Base-by-base conservation (phyloP, 75 land plant species). In the Azolla pinnata region DNA sequence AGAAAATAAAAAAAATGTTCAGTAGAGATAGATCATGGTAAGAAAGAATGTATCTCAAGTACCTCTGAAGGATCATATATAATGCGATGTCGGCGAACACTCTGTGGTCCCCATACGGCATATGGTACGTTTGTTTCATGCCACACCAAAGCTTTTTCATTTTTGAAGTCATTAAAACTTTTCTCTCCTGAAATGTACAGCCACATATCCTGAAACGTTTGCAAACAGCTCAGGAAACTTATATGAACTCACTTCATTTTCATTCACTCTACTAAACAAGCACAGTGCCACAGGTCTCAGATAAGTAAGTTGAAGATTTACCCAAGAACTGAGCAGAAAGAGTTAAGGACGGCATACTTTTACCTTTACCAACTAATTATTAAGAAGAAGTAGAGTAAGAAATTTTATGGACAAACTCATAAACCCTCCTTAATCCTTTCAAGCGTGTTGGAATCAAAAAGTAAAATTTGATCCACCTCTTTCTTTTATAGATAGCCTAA, bases 81-180 rank as follows among this genome's bases (percentile, higher is more conserved):
- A 47, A 75, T 44, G 24, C 68, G 70, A 55, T 70, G 69, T 17
- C 73, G 66, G 18, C 96, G 76, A 57, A 72, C 74, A 73, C 90
- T 81, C 2, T 77, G 59, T 18, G 82, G 79, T 23, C 83, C 78
- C 96, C 96, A 93, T 44, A 76, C 82, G 5, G 87, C 98, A 67
- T 83, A 93, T 35, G 98, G 98, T 28, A 93, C 66, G 45, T 81
- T 85, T 21, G 83, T 74, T 71, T 93, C 98, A 31, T 93, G 99
- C 96, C 99, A 93, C 33, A 77, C 66, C 27, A 93, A 82, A 12
- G 96, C 79, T 23, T 45, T 63, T 48, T 93, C 99, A 67, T 77
- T 81, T 23, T 80, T 75, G 76, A 93, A 93, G 60, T 88, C 80
- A 44, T 71, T 71, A 52, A 93, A 93, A 26, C 60, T 70, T 33